Conservation (phyloP, 2,329 filamentous ascomycete species). For the Aspergillus sp. region DNA sequence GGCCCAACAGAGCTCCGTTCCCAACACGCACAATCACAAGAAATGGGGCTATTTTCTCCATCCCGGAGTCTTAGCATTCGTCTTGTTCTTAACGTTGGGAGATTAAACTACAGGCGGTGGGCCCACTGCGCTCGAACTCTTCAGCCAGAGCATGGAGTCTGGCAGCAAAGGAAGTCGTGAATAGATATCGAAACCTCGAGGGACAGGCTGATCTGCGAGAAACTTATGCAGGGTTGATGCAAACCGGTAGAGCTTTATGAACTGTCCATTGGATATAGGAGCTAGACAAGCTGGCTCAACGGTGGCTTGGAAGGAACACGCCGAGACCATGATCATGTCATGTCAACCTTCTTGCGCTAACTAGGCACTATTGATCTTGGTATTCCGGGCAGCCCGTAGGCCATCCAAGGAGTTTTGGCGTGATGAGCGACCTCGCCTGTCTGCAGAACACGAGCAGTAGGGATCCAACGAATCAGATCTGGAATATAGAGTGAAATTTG, state of each 20-base stretch:
- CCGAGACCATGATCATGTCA: neutral
- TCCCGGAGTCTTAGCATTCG: conserved; percentile 1
- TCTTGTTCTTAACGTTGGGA: conserved; percentile 2
- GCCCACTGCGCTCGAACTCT: neutral
- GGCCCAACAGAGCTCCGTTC: neutral
- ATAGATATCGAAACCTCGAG: too few species aligned
- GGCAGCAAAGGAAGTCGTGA: neutral
- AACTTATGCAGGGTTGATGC: too few species aligned
- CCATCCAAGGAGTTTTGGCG: neutral
- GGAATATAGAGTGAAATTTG: neutral
- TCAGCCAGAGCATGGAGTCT: neutral
- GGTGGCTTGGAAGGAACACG: too few species aligned
- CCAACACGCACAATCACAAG: neutral
- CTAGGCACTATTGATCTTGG: neutral
- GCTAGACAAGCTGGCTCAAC: too few species aligned
- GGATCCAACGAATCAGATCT: too few species aligned
- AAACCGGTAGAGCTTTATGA: too few species aligned
- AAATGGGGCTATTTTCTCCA: neutral
- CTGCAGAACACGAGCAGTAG: too few species aligned
- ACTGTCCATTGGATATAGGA: neutral
- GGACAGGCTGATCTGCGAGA: too few species aligned
- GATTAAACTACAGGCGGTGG: conserved; percentile 1
- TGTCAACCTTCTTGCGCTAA: neutral
- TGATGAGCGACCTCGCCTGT: neutral
- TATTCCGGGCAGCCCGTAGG: neutral